Conservation (phyloP, 163 green algal species). For the Prototheca wickerhamii region DNA sequence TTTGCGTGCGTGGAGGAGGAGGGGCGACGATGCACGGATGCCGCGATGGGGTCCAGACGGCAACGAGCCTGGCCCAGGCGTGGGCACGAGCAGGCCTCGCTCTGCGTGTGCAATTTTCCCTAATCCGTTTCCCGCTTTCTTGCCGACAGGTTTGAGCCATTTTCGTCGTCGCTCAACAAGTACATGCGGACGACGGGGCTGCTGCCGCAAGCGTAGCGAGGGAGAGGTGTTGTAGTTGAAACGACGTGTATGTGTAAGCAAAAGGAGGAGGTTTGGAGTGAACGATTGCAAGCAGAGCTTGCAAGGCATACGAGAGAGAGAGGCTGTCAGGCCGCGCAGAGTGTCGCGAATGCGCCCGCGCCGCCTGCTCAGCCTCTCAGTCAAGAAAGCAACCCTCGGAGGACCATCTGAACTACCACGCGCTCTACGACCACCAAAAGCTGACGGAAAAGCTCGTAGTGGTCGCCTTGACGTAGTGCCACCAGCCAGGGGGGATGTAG, state of each 20-base stretch:
- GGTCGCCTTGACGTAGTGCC: constrained; percentile 82
- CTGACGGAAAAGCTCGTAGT: constrained; percentile 72
- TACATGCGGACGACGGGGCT: constrained; percentile 44
- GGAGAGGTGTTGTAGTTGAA: not conserved
- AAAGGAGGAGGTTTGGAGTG: too few species aligned
- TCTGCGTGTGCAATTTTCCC: not conserved
- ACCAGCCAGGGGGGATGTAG: constrained; percentile 84
- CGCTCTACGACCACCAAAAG: constrained; percentile 97
- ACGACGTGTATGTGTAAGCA: too few species aligned
- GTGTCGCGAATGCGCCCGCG: too few species aligned
- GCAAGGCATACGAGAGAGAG: too few species aligned
- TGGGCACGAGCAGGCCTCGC: not conserved
- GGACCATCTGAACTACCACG: too few species aligned
- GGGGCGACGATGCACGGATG: too few species aligned
- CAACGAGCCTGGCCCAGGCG: too few species aligned
- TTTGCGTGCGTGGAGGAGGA: constrained; percentile 71
- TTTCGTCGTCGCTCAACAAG: constrained; percentile 37
- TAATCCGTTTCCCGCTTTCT: not conserved
- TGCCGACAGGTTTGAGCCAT: constrained; percentile 39
- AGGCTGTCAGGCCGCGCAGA: too few species aligned
- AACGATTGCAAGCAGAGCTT: too few species aligned
- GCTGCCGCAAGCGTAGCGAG: constrained; percentile 3
- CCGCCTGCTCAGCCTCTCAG: too few species aligned
- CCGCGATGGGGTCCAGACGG: too few species aligned
- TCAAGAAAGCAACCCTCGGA: too few species aligned